Conservation (phyloP, 768 basidiomycete genomes). For the Trametes cinnabarina region DNA sequence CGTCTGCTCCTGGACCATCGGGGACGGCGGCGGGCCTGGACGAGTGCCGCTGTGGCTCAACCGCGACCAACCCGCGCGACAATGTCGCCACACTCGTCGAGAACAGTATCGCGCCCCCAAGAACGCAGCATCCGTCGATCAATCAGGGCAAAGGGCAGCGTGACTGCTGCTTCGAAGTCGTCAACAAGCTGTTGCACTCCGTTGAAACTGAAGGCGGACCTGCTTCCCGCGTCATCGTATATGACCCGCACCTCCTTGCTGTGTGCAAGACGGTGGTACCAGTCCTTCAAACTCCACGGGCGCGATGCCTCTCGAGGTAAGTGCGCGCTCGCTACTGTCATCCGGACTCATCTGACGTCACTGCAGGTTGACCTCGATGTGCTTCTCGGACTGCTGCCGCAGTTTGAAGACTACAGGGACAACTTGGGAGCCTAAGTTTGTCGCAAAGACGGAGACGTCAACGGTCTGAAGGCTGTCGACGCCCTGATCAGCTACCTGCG, state of each 20-base stretch:
- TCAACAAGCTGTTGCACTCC: constrained; percentile 44
- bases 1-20: too few species aligned
- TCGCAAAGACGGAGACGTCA: constrained; percentile 34
- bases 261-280: constrained; percentile 58
- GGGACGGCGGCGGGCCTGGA: too few species aligned
- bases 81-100: too few species aligned
- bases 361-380: constrained; percentile 52
- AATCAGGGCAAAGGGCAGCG: too few species aligned
- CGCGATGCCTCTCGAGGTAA: constrained; percentile 26
- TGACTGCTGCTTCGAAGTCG: constrained; percentile 49
- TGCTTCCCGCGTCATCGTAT: constrained; percentile 52
- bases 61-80: too few species aligned
- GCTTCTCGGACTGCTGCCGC: constrained; percentile 51
- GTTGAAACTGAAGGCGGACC: constrained; percentile 35
- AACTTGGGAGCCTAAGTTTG: constrained; percentile 35
- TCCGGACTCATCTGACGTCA: constrained; percentile 48
- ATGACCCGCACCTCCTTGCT: constrained; percentile 55
- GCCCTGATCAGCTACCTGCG: constrained; percentile 43
- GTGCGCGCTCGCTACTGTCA: constrained; percentile 34
- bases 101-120: too few species aligned
- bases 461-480: constrained; percentile 39
- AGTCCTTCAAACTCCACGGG: constrained; percentile 45
- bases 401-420: constrained; percentile 46
- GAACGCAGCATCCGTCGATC: too few species aligned
- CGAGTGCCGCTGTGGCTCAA: too few species aligned